Conservation (phyloP, 306 rosid genomes). For the Malus domestica region ASM211411v1 NC_041799.1:39252001-39252500, state of each 20-base stretch:
- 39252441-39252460: slow-evolving; percentile 35
- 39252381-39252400: slow-evolving; percentile 76
- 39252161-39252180: slow-evolving; percentile 35
- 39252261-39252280: slow-evolving; percentile 38
- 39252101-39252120: neutral
- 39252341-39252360: slow-evolving; percentile 87
- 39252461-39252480: slow-evolving; percentile 56
- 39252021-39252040: neutral
- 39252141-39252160: slow-evolving; percentile 21
- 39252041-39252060: neutral
- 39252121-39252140: neutral
- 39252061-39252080: neutral
- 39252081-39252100: neutral
- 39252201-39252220: slow-evolving; percentile 42
- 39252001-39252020: neutral
- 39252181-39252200: slow-evolving; percentile 23
- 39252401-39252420: slow-evolving; percentile 53
- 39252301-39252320: slow-evolving; percentile 76
- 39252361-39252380: slow-evolving; percentile 65
- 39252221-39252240: slow-evolving; percentile 31
- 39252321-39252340: slow-evolving; percentile 85
- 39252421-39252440: slow-evolving; percentile 24
- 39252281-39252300: slow-evolving; percentile 62
- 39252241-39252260: slow-evolving; percentile 45
- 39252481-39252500: slow-evolving; percentile 33